phyloP scores from a whole-genome alignment of 2,329 filamentous ascomycete species.

The Beauveria sp. region DNA sequence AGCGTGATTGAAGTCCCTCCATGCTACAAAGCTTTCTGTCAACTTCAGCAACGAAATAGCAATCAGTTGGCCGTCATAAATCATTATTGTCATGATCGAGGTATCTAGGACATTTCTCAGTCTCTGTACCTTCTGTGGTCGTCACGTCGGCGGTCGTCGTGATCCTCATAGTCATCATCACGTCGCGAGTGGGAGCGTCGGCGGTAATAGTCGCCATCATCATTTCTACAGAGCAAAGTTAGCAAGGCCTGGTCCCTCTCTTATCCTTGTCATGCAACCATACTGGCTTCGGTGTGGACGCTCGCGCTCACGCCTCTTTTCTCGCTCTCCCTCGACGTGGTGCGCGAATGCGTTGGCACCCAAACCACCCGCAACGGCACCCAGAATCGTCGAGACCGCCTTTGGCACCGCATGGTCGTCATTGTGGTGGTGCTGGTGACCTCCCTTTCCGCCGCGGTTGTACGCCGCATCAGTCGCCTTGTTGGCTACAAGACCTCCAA shows the following conservation, averaged over 20 bases:
- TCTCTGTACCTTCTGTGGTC: conserved; percentile 7
- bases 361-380: conserved; percentile 46
- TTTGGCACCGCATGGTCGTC: conserved; percentile 23
- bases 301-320: conserved; percentile 25
- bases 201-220: conserved; percentile 1
- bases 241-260: neutral
- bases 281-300: conserved; percentile 13
- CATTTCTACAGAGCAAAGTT: neutral
- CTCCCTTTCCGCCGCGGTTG: conserved; percentile 20
- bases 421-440: conserved; percentile 18
- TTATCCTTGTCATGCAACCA: neutral
- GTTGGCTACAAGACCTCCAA: conserved; percentile 45
- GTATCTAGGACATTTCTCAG: conserved; percentile 11
- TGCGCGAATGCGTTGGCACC: conserved; percentile 44
- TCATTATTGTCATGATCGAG: conserved; percentile 9
- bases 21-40: neutral
- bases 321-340: conserved; percentile 31
- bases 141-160: conserved; percentile 12
- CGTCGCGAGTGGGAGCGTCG: neutral
- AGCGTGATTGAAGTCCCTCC: neutral
- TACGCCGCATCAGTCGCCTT: conserved; percentile 37
- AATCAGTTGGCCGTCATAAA: neutral
- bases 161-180: conserved; percentile 11
- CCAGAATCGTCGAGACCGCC: conserved; percentile 42
- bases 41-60: neutral